These are phyloP conservation scores for Emergomyces pasteurianus DNA, from an alignment of 2,329 filamentous ascomycete species.

Conservation along the genomic window DNA sequence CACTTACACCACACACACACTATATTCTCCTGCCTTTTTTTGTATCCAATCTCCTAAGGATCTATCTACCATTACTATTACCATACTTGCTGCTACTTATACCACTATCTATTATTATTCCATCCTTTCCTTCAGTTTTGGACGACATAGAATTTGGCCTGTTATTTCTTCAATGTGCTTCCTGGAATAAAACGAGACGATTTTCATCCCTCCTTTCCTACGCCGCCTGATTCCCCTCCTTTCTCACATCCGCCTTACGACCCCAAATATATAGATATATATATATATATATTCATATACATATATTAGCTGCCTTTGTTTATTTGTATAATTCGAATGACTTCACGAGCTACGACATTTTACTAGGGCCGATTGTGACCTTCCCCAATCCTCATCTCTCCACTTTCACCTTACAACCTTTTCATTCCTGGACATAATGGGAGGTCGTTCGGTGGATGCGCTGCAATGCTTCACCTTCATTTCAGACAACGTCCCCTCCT, in stretches of 20 bases:
- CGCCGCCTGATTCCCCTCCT: not conserved
- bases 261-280: not conserved
- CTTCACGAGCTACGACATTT: not conserved
- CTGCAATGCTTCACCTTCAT: slow-evolving; percentile 34
- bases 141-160: not conserved
- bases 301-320: not conserved
- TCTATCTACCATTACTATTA: not conserved
- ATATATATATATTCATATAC: no score
- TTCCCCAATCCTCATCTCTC: not conserved
- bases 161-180: not conserved
- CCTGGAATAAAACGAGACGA: not conserved
- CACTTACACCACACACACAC: not conserved
- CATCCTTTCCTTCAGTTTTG: not conserved
- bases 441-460: slow-evolving; percentile 25
- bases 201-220: not conserved
- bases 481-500: slow-evolving; percentile 33
- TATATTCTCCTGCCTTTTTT: not conserved
- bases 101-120: not conserved
- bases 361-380: not conserved
- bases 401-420: not conserved
- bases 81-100: no score
- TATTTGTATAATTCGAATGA: not conserved
- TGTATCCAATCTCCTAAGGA: not conserved
- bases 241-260: not conserved
- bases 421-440: not conserved